Base-by-base conservation (phyloP, 345 rosid species). In the Eutrema heterophyllum region DNA sequence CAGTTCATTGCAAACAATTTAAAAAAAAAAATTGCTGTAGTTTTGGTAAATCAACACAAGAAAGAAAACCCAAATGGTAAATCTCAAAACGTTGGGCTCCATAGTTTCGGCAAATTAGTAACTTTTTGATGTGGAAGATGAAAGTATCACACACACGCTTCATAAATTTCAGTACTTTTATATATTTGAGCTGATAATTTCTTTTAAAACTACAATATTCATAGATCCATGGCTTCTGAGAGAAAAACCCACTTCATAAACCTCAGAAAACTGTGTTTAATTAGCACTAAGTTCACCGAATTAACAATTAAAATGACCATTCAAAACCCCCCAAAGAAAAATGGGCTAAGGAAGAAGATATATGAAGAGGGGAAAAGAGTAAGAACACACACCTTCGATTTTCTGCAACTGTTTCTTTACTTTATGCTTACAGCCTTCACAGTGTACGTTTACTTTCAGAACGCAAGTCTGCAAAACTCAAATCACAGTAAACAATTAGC, bases 381-480 rank as follows among this genome's bases (percentile, higher is more conserved):
- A 57, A 46, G 62, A 61, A 69, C 67, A 75, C 68, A 75, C 45
- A 92, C 99, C 99, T 59, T 89, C 93, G 38, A 86, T 82, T 81
- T 95, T 95, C 78, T 84, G 91, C 65, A 95, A 66, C 29, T 81
- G 79, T 68, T 87, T 95, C 91, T 73, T 89, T 30, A 95, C 86
- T 84, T 90, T 95, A 78, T 82, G 82, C 79, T 84, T 85, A 68
- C 99, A 95, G 7, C 99, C 99, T 84, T 90, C 99, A 67, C 99
- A 95, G 83, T 90, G 91, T 29, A 95, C 90, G 66, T 88, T 88
- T 61, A 95, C 97, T 77, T 83, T 90, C 55, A 95, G 86, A 73
- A 86, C 90, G 84, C 88, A 86, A 24, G 91, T 80, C 98, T 93
- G 97, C 80, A 80, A 52, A 18, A 44, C 50, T n/a, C 26, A 27